Evolutionary conservation across 169 alveolate species (phyloP).

Genomic region (Babesia ovis): DNA sequence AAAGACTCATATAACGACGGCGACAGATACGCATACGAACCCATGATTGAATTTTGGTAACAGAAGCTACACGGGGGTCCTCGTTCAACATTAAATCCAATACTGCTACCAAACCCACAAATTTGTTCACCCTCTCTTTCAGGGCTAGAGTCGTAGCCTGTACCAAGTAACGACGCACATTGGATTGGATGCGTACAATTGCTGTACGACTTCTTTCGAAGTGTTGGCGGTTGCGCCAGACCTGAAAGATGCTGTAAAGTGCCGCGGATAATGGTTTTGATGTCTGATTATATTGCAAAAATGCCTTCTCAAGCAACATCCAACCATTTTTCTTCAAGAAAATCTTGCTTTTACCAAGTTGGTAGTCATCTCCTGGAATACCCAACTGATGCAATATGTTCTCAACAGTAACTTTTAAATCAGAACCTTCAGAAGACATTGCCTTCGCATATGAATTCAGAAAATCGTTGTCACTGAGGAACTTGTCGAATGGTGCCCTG

Average conservation of each 20-base stretch:
- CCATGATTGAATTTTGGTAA: constrained; percentile 34
- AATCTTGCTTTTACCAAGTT: constrained; percentile 52
- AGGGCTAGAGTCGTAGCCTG: constrained; percentile 25
- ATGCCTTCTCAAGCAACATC: constrained; percentile 65
- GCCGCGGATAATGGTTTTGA: constrained; percentile 48
- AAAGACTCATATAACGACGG: constrained; percentile 4
- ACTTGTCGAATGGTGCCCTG: constrained; percentile 48
- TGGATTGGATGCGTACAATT: constrained; percentile 47
- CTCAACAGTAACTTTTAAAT: constrained; percentile 15
- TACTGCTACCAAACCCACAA: constrained; percentile 42
- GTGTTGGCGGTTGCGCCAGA: constrained; percentile 33
- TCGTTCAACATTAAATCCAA: constrained; percentile 30
- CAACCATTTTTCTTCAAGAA: constrained; percentile 67
- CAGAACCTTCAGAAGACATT: constrained; percentile 1
- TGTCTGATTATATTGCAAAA: constrained; percentile 31
- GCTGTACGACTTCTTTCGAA: constrained; percentile 17
- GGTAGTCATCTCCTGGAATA: constrained; percentile 49
- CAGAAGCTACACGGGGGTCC: constrained; percentile 35
- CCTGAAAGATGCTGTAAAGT: constrained; percentile 20
- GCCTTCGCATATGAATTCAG: constrained; percentile 7
- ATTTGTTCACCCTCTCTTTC: constrained; percentile 2
- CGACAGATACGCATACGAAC: constrained; percentile 50
- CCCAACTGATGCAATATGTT: constrained; percentile 30
- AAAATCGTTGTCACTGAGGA: constrained; percentile 55
- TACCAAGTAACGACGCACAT: constrained; percentile 39